Base-by-base conservation (phyloP, 129 eudicot species). In the Artemisia tridentata region DNA sequence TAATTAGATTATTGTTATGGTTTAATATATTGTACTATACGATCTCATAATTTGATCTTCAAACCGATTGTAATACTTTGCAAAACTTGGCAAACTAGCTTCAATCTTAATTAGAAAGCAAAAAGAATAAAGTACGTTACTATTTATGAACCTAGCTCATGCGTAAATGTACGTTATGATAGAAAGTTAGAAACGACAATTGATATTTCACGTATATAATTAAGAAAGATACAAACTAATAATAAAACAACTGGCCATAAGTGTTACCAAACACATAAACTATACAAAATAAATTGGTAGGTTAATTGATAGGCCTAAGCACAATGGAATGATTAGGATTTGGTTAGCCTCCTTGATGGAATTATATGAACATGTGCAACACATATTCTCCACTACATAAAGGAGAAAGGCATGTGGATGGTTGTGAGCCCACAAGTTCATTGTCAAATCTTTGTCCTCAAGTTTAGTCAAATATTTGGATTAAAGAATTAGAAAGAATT, bases 361-460 rank as follows among this genome's bases (percentile, higher is more conserved):
- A 77, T 77, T 56, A 71, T 77, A 77, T 69, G 71, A 69, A 69
- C 81, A 77, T 78, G 81, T 78, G 81, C 72, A 64, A 78, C 47
- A 71, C 49, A 78, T 71, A 78, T 63, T 77, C 81, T 20, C 76
- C 81, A 77, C 81, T 77, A 70, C 66, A 70, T 51, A 77, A 70
- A 70, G 81, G 34, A n/a, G 72, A 70, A 63, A 70, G 67, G 67
- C 81, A 77, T 77, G 76, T 77, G 81, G 63, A 70, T 77, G 81
- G 81, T 45, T 41, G 67, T 55, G 73, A 69, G 76, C 81, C 81
- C 76, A 77, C 76, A 77, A 59, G 23, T 61, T 52, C 63, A 61
- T 50, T 61, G 75, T 69, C 81, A 70, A 77, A 77, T 62, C 72
- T 64, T 70, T 77, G 66, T 69, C 63, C 65, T 77, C 56, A 61